Conservation (phyloP, 108 stramenopile species). For the Asterionellopsis glacialis region DNA sequence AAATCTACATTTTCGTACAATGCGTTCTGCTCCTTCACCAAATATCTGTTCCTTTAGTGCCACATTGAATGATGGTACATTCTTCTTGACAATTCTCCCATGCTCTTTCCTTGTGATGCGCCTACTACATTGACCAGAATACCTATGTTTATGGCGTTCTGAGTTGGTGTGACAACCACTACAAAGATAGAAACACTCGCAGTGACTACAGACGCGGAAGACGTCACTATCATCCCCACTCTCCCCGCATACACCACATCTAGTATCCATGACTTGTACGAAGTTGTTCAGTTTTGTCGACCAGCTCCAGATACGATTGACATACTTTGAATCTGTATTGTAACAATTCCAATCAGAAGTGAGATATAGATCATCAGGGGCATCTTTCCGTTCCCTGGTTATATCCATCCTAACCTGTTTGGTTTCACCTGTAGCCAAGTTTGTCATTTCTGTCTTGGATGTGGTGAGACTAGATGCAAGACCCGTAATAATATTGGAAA, state of each 20-base stretch:
- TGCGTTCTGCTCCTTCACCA: conserved; percentile 54
- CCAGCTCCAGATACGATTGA: conserved; percentile 20
- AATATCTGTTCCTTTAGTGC: conserved; percentile 44
- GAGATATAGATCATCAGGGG: conserved; percentile 20
- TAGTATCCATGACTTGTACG: conserved; percentile 18
- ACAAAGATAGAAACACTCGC: conserved; percentile 1
- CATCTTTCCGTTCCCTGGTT: conserved; percentile 22
- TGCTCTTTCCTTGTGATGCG: no score
- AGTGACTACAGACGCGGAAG: conserved; percentile 12
- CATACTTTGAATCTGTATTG: conserved; percentile 1
- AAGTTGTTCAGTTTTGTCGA: conserved; percentile 14
- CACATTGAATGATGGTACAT: conserved; percentile 29
- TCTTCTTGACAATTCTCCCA: conserved; percentile 14
- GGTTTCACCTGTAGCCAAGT: conserved; percentile 27
- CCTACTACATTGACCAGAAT: no score
- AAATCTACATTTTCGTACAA: conserved; percentile 39
- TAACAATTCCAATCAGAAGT: conserved; percentile 24
- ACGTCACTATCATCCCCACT: conserved; percentile 6
- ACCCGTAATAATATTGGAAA: conserved; percentile 31
- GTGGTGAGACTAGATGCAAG: conserved; percentile 31
- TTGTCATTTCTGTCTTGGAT: conserved; percentile 52
- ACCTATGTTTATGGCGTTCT: no score
- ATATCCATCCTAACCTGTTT: conserved; percentile 40
- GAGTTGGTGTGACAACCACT: not conserved
- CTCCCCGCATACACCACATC: conserved; percentile 14